These are phyloP conservation scores for Calendula officinalis DNA, from an alignment of 129 eudicot genomes.

Conservation along the genomic window DNA sequence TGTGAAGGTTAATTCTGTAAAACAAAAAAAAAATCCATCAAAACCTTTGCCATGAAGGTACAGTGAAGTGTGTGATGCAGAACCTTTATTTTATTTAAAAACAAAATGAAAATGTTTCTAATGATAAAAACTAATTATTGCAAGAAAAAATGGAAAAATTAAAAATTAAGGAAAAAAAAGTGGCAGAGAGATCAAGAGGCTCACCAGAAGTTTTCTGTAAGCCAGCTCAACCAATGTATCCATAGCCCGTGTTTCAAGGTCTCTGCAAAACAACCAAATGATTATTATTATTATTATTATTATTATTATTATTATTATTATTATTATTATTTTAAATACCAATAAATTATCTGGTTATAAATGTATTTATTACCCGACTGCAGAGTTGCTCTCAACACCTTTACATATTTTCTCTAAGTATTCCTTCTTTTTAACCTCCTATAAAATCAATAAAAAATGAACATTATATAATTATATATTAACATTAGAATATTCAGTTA, in stretches of 20 bases:
- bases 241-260: slow-evolving; percentile 74
- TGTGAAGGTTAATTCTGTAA: too few species aligned
- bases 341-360: background rate
- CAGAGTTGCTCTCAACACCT: slow-evolving; percentile 30
- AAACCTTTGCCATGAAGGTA: too few species aligned
- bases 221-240: slow-evolving; percentile 69
- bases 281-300: background rate
- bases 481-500: background rate
- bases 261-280: slow-evolving; percentile 44
- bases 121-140: too few species aligned
- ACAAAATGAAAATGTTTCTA: too few species aligned
- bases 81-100: too few species aligned
- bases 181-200: background rate
- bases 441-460: slow-evolving; percentile 12
- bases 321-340: background rate
- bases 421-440: slow-evolving; percentile 57
- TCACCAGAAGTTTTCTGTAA: slow-evolving; percentile 74
- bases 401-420: slow-evolving; percentile 49
- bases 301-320: background rate
- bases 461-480: background rate
- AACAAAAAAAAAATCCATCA: too few species aligned
- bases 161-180: background rate
- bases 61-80: too few species aligned
- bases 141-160: too few species aligned
- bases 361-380: slow-evolving; percentile 47